A percentile compares a stretch with the other conserved stretches of the same genome.
Evolutionary conservation across 345 rosid species (phyloP).

Genomic region (Syzygium aqueum): DNA sequence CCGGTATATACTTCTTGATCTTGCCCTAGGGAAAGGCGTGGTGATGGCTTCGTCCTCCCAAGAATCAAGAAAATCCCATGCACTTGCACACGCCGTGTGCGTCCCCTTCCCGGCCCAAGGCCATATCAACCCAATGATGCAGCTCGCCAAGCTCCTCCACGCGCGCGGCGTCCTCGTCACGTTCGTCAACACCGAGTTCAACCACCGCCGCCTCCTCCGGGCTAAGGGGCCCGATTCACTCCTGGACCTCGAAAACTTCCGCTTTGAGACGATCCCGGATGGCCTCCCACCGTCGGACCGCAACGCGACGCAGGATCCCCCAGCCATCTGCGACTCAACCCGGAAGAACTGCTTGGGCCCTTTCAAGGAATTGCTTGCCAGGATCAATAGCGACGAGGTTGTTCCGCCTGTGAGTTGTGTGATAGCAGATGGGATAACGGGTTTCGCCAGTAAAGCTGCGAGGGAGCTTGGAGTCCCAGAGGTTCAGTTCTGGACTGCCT

Average conservation of each 20-base stretch:
- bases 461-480: slow-evolving; percentile 14
- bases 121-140: slow-evolving; percentile 24
- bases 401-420: slow-evolving; percentile 17
- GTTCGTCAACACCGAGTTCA: slow-evolving; percentile 21
- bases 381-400: slow-evolving; percentile 1
- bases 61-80: slow-evolving; percentile 3
- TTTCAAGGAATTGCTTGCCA: slow-evolving; percentile 10
- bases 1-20: neutral
- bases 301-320: slow-evolving; percentile 2
- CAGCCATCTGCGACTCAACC: neutral
- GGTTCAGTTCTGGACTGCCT: slow-evolving; percentile 23
- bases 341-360: slow-evolving; percentile 3
- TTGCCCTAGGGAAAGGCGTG: neutral
- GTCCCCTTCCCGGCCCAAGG: slow-evolving; percentile 30
- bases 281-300: slow-evolving; percentile 11
- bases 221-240: slow-evolving; percentile 6
- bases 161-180: slow-evolving; percentile 22
- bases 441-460: slow-evolving; percentile 10
- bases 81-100: slow-evolving; percentile 9
- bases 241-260: neutral
- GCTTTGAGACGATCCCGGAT: slow-evolving; percentile 13
- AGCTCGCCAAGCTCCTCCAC: slow-evolving; percentile 31
- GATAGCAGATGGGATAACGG: slow-evolving; percentile 15
- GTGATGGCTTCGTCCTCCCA: neutral
- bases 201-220: slow-evolving; percentile 5